Evolutionary conservation across 108 stramenopile species (phyloP).

Genomic region (Skeletonema menzelii): DNA sequence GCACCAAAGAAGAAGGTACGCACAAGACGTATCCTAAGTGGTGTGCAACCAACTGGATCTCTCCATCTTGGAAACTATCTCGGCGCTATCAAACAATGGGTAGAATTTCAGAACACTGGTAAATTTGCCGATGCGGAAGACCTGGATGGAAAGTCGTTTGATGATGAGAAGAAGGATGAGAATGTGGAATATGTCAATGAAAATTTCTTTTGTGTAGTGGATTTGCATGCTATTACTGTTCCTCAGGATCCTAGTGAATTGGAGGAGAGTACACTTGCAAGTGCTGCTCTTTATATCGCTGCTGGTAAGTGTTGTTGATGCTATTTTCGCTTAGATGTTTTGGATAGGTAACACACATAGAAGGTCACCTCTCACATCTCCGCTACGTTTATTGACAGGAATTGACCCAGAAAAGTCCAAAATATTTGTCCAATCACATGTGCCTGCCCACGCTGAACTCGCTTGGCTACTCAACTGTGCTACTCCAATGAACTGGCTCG

Average conservation of each 20-base stretch:
- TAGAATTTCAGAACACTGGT: slow-evolving; percentile 87
- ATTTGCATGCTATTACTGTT: slow-evolving; percentile 99
- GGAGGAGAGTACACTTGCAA: slow-evolving; percentile 74
- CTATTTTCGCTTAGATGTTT: neutral
- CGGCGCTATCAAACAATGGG: slow-evolving; percentile 98
- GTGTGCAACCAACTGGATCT: slow-evolving; percentile 97
- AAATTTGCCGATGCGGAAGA: slow-evolving; percentile 45
- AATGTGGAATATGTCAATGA: slow-evolving; percentile 59
- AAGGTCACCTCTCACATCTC: neutral
- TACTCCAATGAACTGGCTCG: slow-evolving; percentile 98
- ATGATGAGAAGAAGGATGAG: slow-evolving; percentile 28
- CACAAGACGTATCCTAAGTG: slow-evolving; percentile 85
- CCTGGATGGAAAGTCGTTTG: slow-evolving; percentile 45
- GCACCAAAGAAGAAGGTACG: slow-evolving; percentile 33
- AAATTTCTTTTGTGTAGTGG: slow-evolving; percentile 97
- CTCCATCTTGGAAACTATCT: slow-evolving; percentile 99
- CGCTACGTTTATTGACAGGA: slow-evolving; percentile 43
- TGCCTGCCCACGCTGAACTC: slow-evolving; percentile 95
- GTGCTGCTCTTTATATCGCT: slow-evolving; percentile 90
- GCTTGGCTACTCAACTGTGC: slow-evolving; percentile 97
- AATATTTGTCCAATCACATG: slow-evolving; percentile 96
- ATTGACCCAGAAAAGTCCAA: slow-evolving; percentile 88
- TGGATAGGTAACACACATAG: neutral
- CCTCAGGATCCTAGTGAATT: slow-evolving; percentile 92
- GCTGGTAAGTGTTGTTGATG: slow-evolving; percentile 59